phyloP scores from a whole-genome alignment of 2,329 filamentous ascomycete species.

The Thyridium curvatum region DNA sequence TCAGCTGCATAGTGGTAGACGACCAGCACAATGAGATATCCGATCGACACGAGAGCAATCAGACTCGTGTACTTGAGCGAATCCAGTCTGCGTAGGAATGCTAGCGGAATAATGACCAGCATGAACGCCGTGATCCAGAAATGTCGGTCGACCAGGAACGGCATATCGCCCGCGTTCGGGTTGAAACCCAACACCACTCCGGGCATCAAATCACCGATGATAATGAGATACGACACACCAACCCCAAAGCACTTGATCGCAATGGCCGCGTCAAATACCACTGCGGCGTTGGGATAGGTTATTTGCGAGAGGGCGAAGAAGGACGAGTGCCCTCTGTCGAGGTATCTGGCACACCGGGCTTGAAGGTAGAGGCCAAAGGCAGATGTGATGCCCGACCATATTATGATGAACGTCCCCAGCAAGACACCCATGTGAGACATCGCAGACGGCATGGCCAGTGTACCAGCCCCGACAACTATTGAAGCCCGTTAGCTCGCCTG shows the following conservation, averaged over 20 bases:
- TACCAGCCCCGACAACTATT: conserved; percentile 84
- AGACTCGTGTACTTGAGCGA: conserved; percentile 97
- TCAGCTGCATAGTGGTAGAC: conserved; percentile 88
- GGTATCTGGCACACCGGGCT: conserved; percentile 83
- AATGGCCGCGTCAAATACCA: conserved; percentile 93
- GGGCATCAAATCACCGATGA: conserved; percentile 97
- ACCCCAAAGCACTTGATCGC: conserved; percentile 98
- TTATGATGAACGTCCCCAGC: conserved; percentile 73
- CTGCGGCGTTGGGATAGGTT: conserved; percentile 92
- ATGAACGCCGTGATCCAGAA: conserved; percentile 99
- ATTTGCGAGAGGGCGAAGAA: conserved; percentile 97
- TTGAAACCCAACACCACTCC: conserved; percentile 82
- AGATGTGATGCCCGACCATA: conserved; percentile 86
- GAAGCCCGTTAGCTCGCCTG: conserved; percentile 11
- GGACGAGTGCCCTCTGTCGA: conserved; percentile 81
- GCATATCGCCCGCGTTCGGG: conserved; percentile 51
- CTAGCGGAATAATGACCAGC: conserved; percentile 90
- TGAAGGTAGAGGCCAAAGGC: conserved; percentile 95
- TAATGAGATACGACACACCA: conserved; percentile 94
- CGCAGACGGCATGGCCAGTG: conserved; percentile 90
- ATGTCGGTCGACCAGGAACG: conserved; percentile 79
- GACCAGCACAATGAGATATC: conserved; percentile 87
- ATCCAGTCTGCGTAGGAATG: conserved; percentile 84
- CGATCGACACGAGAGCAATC: conserved; percentile 84
- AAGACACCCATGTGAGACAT: conserved; percentile 93